A percentile compares a stretch with the other conserved stretches of the same genome.
phyloP scores from a whole-genome alignment of 805 yeast genomes.

The Wickerhamomyces ciferrii region DNA sequence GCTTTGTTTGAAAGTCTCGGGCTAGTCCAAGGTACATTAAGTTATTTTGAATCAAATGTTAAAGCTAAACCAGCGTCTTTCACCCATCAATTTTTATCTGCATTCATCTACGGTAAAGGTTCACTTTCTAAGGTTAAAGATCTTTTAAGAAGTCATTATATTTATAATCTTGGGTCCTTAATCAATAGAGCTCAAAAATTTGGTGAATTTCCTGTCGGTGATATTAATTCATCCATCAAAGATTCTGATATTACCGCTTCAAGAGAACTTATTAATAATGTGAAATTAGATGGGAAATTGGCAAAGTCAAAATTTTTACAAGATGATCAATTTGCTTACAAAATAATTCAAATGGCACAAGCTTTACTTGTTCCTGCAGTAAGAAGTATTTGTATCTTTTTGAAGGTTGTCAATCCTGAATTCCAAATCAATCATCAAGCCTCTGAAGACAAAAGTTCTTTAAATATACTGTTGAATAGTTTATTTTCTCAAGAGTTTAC shows the following conservation, averaged over 20 bases:
- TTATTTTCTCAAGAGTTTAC: not conserved
- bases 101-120: not conserved
- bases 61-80: not conserved
- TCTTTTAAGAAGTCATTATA: too few species aligned
- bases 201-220: not conserved
- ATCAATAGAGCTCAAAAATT: not conserved
- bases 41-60: not conserved
- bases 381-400: not conserved
- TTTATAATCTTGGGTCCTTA: not conserved
- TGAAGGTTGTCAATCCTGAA: not conserved
- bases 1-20: conserved; percentile 19
- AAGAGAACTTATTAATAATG: not conserved
- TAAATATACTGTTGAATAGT: not conserved
- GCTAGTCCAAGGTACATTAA: not conserved
- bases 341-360: not conserved
- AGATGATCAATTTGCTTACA: not conserved
- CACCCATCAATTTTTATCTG: not conserved
- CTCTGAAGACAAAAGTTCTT: too few species aligned
- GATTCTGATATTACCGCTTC: not conserved
- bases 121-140: not conserved
- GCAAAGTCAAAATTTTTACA: not conserved
- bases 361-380: not conserved
- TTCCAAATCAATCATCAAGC: not conserved
- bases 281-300: not conserved
- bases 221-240: not conserved